These are phyloP conservation scores for Ceratocystis colombiana DNA, from an alignment of 2,329 filamentous ascomycete species.

Conservation along the genomic window DNA sequence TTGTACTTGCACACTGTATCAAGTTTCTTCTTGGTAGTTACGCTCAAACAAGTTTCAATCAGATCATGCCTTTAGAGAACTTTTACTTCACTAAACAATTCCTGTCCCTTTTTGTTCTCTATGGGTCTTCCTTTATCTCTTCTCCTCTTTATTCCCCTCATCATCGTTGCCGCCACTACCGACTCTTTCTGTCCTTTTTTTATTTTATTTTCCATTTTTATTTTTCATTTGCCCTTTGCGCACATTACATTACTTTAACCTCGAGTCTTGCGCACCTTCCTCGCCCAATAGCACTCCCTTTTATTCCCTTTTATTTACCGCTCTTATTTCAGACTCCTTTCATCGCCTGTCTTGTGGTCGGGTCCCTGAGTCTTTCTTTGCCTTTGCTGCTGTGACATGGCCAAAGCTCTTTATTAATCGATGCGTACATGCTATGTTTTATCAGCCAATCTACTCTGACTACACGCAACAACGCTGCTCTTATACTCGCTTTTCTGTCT, in stretches of 20 bases:
- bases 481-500: background rate
- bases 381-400: background rate
- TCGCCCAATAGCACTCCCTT: background rate
- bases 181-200: background rate
- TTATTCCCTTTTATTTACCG: background rate
- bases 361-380: background rate
- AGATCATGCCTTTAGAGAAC: constrained; percentile 1
- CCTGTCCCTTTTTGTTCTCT: background rate
- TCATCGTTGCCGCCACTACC: background rate
- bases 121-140: background rate
- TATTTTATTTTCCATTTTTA: background rate
- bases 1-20: background rate
- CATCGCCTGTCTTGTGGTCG: background rate
- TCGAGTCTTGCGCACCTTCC: background rate
- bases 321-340: background rate
- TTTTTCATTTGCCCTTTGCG: background rate
- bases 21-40: constrained; percentile 1
- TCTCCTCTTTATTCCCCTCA: background rate
- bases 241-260: background rate
- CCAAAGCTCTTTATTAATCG: background rate
- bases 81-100: background rate
- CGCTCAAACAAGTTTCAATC: constrained; percentile 15
- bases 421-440: background rate
- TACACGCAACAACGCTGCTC: background rate
- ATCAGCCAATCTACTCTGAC: background rate